A percentile compares a stretch with the other conserved stretches of the same genome.
Evolutionary conservation across 352 stramenopile species (phyloP).

Genomic region (Thalassiosira exigua): DNA sequence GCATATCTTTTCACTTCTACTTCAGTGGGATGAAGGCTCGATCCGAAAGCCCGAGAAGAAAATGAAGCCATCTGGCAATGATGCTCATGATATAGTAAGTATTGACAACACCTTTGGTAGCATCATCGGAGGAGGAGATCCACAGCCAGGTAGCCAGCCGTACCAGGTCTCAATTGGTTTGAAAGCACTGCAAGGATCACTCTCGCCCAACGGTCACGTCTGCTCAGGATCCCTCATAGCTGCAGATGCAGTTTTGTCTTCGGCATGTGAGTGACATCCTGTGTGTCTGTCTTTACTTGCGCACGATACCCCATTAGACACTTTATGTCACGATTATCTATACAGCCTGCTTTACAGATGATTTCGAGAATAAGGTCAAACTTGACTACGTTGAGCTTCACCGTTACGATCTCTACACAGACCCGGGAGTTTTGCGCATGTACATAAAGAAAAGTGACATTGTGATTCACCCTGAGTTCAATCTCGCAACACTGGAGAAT

Average conservation of each 20-base stretch:
- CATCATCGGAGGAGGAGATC: too few relatives aligned
- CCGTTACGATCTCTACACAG: not conserved
- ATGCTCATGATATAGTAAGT: too few relatives aligned
- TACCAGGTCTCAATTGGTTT: conserved; percentile 13
- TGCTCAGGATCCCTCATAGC: conserved; percentile 7
- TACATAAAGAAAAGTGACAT: conserved; percentile 17
- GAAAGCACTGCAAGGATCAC: conserved; percentile 1
- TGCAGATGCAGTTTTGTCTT: conserved; percentile 7
- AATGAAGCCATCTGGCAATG: too few relatives aligned
- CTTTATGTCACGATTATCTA: too few relatives aligned
- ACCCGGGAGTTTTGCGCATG: not conserved
- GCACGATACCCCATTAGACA: too few relatives aligned
- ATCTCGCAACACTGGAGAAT: conserved; percentile 10
- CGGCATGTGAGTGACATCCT: conserved; percentile 20
- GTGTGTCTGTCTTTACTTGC: too few relatives aligned
- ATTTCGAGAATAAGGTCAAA: conserved; percentile 1
- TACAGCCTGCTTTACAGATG: conserved; percentile 16
- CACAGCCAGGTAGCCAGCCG: conserved; percentile 4
- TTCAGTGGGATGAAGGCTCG: too few relatives aligned
- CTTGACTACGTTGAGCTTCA: conserved; percentile 10
- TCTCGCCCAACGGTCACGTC: not conserved
- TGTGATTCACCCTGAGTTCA: conserved; percentile 2
- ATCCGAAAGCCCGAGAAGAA: too few relatives aligned
- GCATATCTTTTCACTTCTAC: too few relatives aligned
- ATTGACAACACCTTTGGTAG: too few relatives aligned